These are phyloP conservation scores for Dothideomycetes sp. DNA, from an alignment of 2,329 filamentous ascomycete species.

Conservation along the genomic window DNA sequence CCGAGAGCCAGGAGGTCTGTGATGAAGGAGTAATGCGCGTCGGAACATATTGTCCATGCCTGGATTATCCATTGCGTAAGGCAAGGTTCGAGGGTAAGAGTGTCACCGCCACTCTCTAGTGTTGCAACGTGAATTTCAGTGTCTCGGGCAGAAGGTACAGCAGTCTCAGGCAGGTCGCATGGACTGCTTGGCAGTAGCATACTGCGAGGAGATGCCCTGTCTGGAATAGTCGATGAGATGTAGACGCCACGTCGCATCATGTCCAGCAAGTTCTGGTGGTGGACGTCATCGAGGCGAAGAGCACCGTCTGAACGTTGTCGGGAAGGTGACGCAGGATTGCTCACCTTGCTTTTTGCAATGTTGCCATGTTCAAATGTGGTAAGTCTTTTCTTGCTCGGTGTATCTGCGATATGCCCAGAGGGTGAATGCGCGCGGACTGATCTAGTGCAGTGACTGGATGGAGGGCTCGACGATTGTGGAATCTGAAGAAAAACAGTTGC, in stretches of 20 bases:
- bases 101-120: not conserved
- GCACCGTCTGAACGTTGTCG: not conserved
- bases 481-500: not conserved
- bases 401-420: not conserved
- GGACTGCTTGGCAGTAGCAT: conserved; percentile 1
- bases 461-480: not conserved
- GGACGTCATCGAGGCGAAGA: not conserved
- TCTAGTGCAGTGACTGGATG: not conserved
- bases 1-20: conserved; percentile 3
- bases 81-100: not conserved
- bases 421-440: not conserved
- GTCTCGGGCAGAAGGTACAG: not conserved
- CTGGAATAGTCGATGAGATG: conserved; percentile 1
- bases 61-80: conserved; percentile 3
- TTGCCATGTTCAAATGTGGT: not conserved
- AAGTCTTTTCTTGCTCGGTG: not conserved
- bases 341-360: not conserved
- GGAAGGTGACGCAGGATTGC: not conserved
- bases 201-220: not conserved
- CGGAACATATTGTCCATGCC: conserved; percentile 3
- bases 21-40: conserved; percentile 4
- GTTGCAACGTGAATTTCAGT: not conserved
- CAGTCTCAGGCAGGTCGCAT: not conserved
- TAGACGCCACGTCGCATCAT: not conserved
- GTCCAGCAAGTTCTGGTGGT: not conserved